Evolutionary conservation across 2,329 filamentous ascomycete genomes (phyloP).

Genomic region (Sporothrix euskadiensis): DNA sequence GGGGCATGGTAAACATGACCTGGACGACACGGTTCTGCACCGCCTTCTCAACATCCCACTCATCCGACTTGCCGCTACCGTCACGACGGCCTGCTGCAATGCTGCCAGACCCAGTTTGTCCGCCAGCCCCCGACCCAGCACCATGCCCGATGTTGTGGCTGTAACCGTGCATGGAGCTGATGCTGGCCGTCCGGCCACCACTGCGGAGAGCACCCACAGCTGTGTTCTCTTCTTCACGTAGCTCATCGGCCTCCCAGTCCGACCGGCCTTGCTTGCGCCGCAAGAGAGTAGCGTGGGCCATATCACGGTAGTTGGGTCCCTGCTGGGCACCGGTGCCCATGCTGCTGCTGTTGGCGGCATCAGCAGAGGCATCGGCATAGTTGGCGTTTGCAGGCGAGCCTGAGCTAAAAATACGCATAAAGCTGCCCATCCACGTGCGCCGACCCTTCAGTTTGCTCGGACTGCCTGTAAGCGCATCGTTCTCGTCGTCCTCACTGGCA

Average conservation of each 20-base stretch:
- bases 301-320: conserved; percentile 37
- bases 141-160: conserved; percentile 10
- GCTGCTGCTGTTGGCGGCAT: conserved; percentile 6
- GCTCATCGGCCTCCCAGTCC: conserved; percentile 58
- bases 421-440: conserved; percentile 67
- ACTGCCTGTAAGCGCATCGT: conserved; percentile 47
- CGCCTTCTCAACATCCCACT: conserved; percentile 76
- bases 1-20: conserved; percentile 92
- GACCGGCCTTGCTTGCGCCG: conserved; percentile 57
- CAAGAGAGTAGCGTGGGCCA: conserved; percentile 49
- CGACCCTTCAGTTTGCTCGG: conserved; percentile 59
- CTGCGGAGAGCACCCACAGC: conserved; percentile 30
- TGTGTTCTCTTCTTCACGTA: conserved; percentile 48
- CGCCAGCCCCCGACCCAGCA: not conserved
- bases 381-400: not conserved
- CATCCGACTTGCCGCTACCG: conserved; percentile 43
- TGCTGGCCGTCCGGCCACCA: conserved; percentile 24
- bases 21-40: conserved; percentile 72
- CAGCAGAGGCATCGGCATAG: not conserved
- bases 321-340: conserved; percentile 34
- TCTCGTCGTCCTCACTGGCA: conserved; percentile 35
- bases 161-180: conserved; percentile 22
- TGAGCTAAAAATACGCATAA: conserved; percentile 61
- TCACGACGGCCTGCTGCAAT: conserved; percentile 30
- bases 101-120: conserved; percentile 33